These are phyloP conservation scores for Tympanopsis confertula DNA, from an alignment of 2,329 filamentous ascomycete species.

Conservation along the genomic window DNA sequence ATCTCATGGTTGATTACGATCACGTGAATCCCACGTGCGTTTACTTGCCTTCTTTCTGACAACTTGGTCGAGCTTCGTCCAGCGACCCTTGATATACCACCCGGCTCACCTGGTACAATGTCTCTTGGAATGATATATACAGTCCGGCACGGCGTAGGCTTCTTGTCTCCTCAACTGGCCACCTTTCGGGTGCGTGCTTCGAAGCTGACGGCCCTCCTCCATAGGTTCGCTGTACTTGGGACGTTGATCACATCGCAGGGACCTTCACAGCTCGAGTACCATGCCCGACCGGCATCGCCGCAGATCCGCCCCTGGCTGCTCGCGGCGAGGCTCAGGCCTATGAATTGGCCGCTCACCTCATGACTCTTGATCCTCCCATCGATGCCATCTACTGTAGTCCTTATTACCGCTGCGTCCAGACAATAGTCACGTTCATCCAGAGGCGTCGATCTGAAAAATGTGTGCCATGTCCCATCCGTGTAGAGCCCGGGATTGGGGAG, in stretches of 20 bases:
- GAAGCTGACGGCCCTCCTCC: neutral
- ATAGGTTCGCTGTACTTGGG: slow-evolving; percentile 85
- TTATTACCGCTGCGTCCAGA: slow-evolving; percentile 81
- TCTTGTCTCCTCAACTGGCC: slow-evolving; percentile 4
- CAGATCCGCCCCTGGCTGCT: slow-evolving; percentile 76
- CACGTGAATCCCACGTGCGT: too few species aligned
- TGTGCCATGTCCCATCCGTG: slow-evolving; percentile 4
- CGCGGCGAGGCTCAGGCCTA: slow-evolving; percentile 76
- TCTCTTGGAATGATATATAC: slow-evolving; percentile 63
- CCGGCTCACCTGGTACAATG: slow-evolving; percentile 27
- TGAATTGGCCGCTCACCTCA: slow-evolving; percentile 60
- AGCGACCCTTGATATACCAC: too few species aligned
- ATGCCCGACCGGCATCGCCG: slow-evolving; percentile 77
- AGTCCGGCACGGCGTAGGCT: slow-evolving; percentile 60
- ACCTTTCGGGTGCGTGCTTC: slow-evolving; percentile 5
- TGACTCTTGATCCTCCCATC: slow-evolving; percentile 51
- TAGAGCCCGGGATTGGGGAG: slow-evolving; percentile 2
- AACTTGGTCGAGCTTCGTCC: too few species aligned
- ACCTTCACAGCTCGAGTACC: slow-evolving; percentile 62
- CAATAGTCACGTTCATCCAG: slow-evolving; percentile 51
- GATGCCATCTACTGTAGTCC: slow-evolving; percentile 73
- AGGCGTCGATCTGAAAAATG: slow-evolving; percentile 31
- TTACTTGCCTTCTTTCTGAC: too few species aligned
- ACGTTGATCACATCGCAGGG: slow-evolving; percentile 70
- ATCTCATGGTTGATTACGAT: too few species aligned